phyloP scores from a whole-genome alignment of 495 filamentous ascomycete species.

The Aspergillus biplanus region DNA sequence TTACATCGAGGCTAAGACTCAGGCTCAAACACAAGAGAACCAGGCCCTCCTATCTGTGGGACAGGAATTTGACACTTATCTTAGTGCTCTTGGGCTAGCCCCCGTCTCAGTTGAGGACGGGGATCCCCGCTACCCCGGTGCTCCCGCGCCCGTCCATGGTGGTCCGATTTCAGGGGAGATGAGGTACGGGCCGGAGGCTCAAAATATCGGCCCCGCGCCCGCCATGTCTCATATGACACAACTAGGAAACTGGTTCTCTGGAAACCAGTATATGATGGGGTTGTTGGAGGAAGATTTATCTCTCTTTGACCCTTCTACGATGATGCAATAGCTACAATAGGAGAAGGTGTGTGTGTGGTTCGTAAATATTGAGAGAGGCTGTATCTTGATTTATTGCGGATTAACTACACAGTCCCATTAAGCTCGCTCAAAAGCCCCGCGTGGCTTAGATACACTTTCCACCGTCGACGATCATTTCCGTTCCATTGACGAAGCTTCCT shows the following conservation, averaged over 20 bases:
- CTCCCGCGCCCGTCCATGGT: conserved; percentile 10
- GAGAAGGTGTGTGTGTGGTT: background rate
- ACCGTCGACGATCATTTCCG: conserved; percentile 47
- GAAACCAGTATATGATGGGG: conserved; percentile 66
- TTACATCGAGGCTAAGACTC: conserved; percentile 62
- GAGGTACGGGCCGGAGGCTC: conserved; percentile 15
- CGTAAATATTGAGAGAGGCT: background rate
- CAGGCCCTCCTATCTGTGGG: conserved; percentile 53
- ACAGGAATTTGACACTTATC: conserved; percentile 66
- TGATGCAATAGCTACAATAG: conserved; percentile 1
- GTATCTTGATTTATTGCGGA: background rate
- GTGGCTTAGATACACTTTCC: conserved; percentile 38
- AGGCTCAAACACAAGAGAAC: conserved; percentile 45
- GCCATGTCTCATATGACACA: conserved; percentile 46
- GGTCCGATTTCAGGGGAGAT: conserved; percentile 21
- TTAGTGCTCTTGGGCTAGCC: conserved; percentile 65
- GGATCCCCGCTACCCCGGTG: conserved; percentile 20
- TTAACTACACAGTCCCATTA: background rate
- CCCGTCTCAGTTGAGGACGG: conserved; percentile 35
- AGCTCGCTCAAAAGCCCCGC: background rate
- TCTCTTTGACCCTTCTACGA: conserved; percentile 47
- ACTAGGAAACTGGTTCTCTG: conserved; percentile 69
- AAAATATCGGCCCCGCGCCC: conserved; percentile 12
- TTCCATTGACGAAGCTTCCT: conserved; percentile 70
- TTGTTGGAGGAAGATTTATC: conserved; percentile 64